Evolutionary conservation across 78 protist species (phyloP).

Genomic region (Polysphondylium violaceum): DNA sequence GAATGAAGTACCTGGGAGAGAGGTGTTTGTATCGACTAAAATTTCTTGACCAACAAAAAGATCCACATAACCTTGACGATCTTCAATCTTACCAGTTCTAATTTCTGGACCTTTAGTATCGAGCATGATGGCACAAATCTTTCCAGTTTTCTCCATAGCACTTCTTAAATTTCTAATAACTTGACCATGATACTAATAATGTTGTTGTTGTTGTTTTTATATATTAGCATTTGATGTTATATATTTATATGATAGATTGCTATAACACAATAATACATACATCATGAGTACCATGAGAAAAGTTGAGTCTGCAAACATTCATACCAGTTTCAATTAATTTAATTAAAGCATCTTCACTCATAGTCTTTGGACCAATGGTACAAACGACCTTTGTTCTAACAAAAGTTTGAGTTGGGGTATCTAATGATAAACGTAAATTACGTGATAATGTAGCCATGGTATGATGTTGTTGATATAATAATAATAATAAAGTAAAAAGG

Average conservation of each 20-base stretch:
- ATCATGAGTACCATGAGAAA: slow-evolving; percentile 95
- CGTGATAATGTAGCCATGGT: slow-evolving; percentile 82
- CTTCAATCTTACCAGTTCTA: slow-evolving; percentile 86
- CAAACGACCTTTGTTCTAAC: slow-evolving; percentile 86
- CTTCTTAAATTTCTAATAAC: slow-evolving; percentile 88
- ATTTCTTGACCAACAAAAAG: slow-evolving; percentile 78
- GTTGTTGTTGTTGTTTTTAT: background rate
- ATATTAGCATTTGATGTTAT: background rate
- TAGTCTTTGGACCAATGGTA: slow-evolving; percentile 95
- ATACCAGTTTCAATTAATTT: slow-evolving; percentile 88
- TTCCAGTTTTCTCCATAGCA: slow-evolving; percentile 73
- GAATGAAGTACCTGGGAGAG: slow-evolving; percentile 34
- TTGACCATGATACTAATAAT: slow-evolving; percentile 84
- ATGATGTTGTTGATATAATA: background rate
- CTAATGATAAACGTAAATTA: slow-evolving; percentile 67
- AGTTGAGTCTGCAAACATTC: slow-evolving; percentile 88
- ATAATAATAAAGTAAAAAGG: background rate
- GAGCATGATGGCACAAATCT: slow-evolving; percentile 82
- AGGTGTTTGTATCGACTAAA: slow-evolving; percentile 71
- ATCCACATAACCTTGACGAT: slow-evolving; percentile 50
- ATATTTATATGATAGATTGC: background rate
- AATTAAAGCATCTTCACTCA: slow-evolving; percentile 84
- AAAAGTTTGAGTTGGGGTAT: slow-evolving; percentile 52
- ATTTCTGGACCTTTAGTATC: slow-evolving; percentile 93
- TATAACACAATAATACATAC: background rate